Evolutionary conservation across 2,329 filamentous ascomycete species (phyloP), one percentile per base, ranked within the genome.

Genomic region (Xylaria sp.): DNA sequence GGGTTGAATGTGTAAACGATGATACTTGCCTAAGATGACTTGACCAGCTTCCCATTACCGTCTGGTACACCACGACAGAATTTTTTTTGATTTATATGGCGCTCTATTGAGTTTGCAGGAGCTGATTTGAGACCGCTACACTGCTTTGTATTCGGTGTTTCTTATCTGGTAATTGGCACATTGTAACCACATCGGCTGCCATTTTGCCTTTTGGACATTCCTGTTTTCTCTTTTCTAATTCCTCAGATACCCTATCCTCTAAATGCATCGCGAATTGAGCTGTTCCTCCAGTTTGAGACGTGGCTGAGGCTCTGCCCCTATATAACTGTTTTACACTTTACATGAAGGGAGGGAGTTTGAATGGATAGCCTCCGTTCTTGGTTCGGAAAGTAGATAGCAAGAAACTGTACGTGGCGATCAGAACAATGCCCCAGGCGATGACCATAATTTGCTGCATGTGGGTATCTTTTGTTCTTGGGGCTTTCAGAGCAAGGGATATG

Each of bases 281-380:
- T 19, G 25, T 33, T n/a, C n/a, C 14, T 21, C 38, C 21, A 25
- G n/a, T 46, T 35, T 17, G n/a, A 40, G 21, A 19, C 21, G 21
- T 38, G 37, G 17, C 45, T 49, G 21, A 19, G 53, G 38, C 28
- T 25, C 31, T 25, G 38, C 42, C 21, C 54, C 35, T 38, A 17
- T 37, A 28, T 35, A 37, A 14, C 42, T 19, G n/a, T 37, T 47
- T 49, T 19, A 8, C 21, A 35, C 37, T 52, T 77, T 77, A 88
- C 79, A 88, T 83, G 78, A 99, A 98, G 11, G 95, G 95, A 58
- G 95, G 95, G 65, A 99, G 84, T 74, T 89, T 93, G 80, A 98
- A 97, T 15, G 94, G 94, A 78, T 99, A 99, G 23, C 92, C 92
- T 35, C 89, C 88, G 75, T 98, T 99, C 88, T 99, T 99, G 72